Conservation (phyloP, 805 yeast species). For the Metschnikowia lochheadii region DNA sequence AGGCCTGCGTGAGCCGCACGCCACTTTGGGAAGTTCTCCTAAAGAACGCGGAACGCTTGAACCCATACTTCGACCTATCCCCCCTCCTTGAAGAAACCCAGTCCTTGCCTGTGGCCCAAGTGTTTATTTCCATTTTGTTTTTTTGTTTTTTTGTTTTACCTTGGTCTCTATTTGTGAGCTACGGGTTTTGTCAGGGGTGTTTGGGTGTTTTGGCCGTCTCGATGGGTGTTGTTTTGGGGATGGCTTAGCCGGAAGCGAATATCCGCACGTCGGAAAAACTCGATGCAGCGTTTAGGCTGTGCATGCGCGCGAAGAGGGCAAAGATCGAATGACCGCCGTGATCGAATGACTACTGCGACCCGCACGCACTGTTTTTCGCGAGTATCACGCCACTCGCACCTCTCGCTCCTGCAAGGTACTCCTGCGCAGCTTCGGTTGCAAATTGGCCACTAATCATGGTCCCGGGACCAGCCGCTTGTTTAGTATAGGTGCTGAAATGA, state of each 20-base stretch:
- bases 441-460: not conserved
- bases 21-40: not conserved
- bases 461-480: not conserved
- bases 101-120: too few relatives aligned
- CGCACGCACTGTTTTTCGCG: not conserved
- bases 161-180: too few relatives aligned
- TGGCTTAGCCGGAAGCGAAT: too few relatives aligned
- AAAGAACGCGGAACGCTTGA: not conserved
- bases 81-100: too few relatives aligned
- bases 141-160: too few relatives aligned
- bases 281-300: not conserved
- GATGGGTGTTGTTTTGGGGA: too few relatives aligned
- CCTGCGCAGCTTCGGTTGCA: conserved; percentile 1
- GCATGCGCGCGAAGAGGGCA: not conserved
- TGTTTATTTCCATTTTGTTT: too few relatives aligned
- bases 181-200: too few relatives aligned
- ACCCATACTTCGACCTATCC: too few relatives aligned
- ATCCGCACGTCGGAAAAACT: conserved; percentile 1
- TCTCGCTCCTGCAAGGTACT: not conserved
- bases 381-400: not conserved
- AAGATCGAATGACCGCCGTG: not conserved
- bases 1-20: conserved; percentile 4
- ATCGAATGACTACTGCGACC: not conserved
- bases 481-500: too few relatives aligned
- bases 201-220: too few relatives aligned